A percentile compares a stretch with the other conserved stretches of the same genome.
Conservation (phyloP, 108 stramenopile genomes). For the Skeletonema potamos region DNA sequence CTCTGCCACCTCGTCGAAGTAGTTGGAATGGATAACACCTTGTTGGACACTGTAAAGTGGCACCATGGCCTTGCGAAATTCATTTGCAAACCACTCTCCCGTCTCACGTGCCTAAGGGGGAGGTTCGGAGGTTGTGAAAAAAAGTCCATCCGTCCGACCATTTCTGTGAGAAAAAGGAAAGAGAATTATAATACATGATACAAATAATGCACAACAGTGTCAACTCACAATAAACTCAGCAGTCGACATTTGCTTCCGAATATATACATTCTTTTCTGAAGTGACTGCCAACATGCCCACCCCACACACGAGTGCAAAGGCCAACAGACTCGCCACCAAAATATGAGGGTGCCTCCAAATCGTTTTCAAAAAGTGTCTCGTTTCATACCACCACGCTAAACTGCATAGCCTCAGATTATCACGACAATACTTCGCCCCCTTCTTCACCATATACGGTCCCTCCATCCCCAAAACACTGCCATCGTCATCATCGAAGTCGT, state of each 20-base stretch:
- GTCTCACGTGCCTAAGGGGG: slow-evolving; percentile 38
- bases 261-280: background rate
- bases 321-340: background rate
- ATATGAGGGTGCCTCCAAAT: slow-evolving; percentile 17
- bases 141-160: too few species aligned
- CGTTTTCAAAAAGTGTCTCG: slow-evolving; percentile 7
- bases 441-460: background rate
- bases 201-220: background rate
- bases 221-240: slow-evolving; percentile 34
- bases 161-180: too few species aligned
- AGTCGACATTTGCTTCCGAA: slow-evolving; percentile 11
- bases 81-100: slow-evolving; percentile 23
- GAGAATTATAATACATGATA: background rate
- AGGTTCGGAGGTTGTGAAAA: background rate
- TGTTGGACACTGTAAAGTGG: slow-evolving; percentile 30
- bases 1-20: slow-evolving; percentile 11
- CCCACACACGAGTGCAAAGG: slow-evolving; percentile 11
- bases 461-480: background rate
- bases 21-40: slow-evolving; percentile 12
- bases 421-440: too few species aligned
- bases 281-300: slow-evolving; percentile 25
- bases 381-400: slow-evolving; percentile 13
- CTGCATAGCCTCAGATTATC: too few species aligned
- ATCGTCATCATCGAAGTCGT: background rate
- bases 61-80: slow-evolving; percentile 30